A percentile compares a stretch with the other conserved stretches of the same genome.
These are phyloP conservation scores for Boletus sp. DNA, from an alignment of 768 basidiomycete genomes.

Conservation along the genomic window DNA sequence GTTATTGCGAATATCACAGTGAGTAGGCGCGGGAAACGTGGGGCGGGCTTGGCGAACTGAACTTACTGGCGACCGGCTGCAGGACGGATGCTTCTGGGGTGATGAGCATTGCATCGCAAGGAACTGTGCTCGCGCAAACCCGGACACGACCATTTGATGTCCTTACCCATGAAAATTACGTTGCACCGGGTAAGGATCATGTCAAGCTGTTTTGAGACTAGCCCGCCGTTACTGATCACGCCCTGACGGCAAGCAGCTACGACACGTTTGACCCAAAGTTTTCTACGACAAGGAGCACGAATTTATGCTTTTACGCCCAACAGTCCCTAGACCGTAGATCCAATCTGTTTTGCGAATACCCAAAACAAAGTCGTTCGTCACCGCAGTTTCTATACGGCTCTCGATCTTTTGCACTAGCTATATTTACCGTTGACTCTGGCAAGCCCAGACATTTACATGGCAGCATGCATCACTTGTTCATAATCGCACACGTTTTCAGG, in stretches of 20 bases:
- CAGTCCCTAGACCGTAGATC: slow-evolving; percentile 33
- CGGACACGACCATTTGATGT: slow-evolving; percentile 79
- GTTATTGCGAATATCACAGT: slow-evolving; percentile 74
- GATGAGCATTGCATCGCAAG: slow-evolving; percentile 54
- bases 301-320: slow-evolving; percentile 51
- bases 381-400: slow-evolving; percentile 16
- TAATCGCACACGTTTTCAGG: slow-evolving; percentile 21
- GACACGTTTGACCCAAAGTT: slow-evolving; percentile 56
- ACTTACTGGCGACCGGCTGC: slow-evolving; percentile 15
- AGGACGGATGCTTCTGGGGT: slow-evolving; percentile 52
- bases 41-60: slow-evolving; percentile 11
- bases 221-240: slow-evolving; percentile 12
- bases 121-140: slow-evolving; percentile 67
- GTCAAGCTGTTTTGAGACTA: slow-evolving; percentile 20
- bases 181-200: slow-evolving; percentile 67
- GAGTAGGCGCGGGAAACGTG: slow-evolving; percentile 35
- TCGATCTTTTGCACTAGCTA: slow-evolving; percentile 30
- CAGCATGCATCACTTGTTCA: slow-evolving; percentile 13
- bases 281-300: slow-evolving; percentile 55
- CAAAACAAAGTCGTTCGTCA: slow-evolving; percentile 15
- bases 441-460: slow-evolving; percentile 10
- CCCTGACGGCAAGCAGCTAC: slow-evolving; percentile 33
- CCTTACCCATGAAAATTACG: slow-evolving; percentile 67
- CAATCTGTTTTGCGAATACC: background rate
- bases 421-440: slow-evolving; percentile 24